These are phyloP conservation scores for Russula virescens DNA, from an alignment of 768 basidiomycete species.

Conservation along the genomic window DNA sequence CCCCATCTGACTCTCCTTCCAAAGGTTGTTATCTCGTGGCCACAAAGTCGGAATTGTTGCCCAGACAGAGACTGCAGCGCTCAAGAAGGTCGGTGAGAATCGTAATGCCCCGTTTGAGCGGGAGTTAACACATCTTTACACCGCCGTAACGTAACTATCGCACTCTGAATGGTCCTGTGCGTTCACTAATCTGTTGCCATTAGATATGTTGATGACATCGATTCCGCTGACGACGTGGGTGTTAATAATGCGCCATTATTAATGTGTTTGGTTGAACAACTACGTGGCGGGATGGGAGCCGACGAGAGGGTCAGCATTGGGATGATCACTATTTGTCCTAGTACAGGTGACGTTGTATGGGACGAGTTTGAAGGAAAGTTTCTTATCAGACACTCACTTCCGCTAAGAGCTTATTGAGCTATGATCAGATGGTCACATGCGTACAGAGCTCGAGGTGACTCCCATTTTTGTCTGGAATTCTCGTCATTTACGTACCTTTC, in stretches of 20 bases:
- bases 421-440: conserved; percentile 65
- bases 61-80: conserved; percentile 82
- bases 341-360: conserved; percentile 90
- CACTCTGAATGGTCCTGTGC: background rate
- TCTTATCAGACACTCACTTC: background rate
- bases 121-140: conserved; percentile 72
- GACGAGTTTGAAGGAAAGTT: conserved; percentile 77
- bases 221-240: conserved; percentile 58
- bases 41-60: conserved; percentile 79
- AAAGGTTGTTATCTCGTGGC: conserved; percentile 67
- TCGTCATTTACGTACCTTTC: background rate
- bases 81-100: conserved; percentile 79
- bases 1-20: conserved; percentile 15
- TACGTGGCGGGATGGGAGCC: conserved; percentile 36
- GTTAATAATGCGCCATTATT: conserved; percentile 59
- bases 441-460: conserved; percentile 79
- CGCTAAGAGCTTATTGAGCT: conserved; percentile 10
- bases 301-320: conserved; percentile 52
- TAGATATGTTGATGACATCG: conserved; percentile 82
- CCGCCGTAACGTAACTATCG: conserved; percentile 65
- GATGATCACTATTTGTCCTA: conserved; percentile 74
- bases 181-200: background rate
- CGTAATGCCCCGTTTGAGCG: conserved; percentile 69
- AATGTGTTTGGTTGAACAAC: conserved; percentile 64
- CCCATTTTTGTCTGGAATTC: background rate